Base-by-base conservation (phyloP, 2,329 filamentous ascomycete genomes). In the Cordyceps militaris region DNA sequence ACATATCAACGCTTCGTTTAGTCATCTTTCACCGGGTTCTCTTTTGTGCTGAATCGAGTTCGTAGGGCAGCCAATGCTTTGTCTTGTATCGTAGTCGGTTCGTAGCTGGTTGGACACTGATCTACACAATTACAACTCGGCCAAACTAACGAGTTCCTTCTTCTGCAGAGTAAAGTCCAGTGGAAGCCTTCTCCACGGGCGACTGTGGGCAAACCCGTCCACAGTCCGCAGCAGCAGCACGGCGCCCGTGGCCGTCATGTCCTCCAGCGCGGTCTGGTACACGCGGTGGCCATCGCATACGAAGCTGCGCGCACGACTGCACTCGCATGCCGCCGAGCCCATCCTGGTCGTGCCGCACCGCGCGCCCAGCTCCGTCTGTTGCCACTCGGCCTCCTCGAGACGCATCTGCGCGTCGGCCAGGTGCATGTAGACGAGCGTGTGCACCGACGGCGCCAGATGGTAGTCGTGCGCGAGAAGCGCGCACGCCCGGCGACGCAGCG, bases 311-410 rank as follows among this genome's bases (percentile, higher is more conserved):
- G 32, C 28, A 11, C n/a, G 9, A 48, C 16, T 21, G 10, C 46
- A 48, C 6, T 5, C 10, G 28, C 46, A 28, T 3, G 24, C 11
- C 14, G 44, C 19, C 24, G 9, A 2, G 8, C n/a, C 16, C 3
- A 3, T 28, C 7, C 4, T 13, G 11, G 23, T 13, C 7, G 23
- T 9, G 10, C 10, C 21, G 3, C 23, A 13, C 23, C 8, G 24
- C n/a, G n/a, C n/a, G n/a, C n/a, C n/a, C n/a, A 13, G 3, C 7
- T 30, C 2, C 28, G 30, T 19, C 9, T 7, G 14, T 3, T 14
- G 46, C 67, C 3, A 69, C 66, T 19, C 13, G 13, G 13, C 23
- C n/a, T 51, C 48, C 32, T 51, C 48, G n/a, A 51, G 19, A 40
- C 16, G 6, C 9, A 51, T 51, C 19, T 38, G 48, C 3, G 48